Base-by-base conservation (phyloP, 2,329 filamentous ascomycete species). In the Lecanoromycetidae sp. region DNA sequence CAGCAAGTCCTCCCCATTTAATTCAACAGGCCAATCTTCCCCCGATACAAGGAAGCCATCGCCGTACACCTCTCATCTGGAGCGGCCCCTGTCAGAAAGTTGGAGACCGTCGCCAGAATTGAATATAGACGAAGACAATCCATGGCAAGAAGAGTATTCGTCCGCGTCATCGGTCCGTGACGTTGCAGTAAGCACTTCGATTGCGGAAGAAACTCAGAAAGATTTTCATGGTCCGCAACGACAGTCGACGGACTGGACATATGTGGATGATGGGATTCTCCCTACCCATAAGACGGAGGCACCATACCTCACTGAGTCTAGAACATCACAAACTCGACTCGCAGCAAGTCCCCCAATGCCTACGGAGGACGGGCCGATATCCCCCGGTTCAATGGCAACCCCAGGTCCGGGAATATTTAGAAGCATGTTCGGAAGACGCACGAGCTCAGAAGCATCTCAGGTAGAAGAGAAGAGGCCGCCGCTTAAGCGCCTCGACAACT, bases 61-160 rank as follows among this genome's bases (percentile, higher is more conserved):
- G 30, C 22, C 43, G 4, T 8, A 15, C 15, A 30, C 13, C 7
- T 13, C 19, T 4, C 6, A 37, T 25, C 19, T n/a, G 2, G n/a
- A 12, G 23, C 17, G 10, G 3, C 12, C 45, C 12, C 20, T 25
- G 1, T 26, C n/a, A 35, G 15, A 29, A 8, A 22, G 19, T 3
- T 45, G 19, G 26, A 44, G 36, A 36, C 7, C 17, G 36, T 35
- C 47, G 15, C 32, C 42, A n/a, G 30, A 35, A 1, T 4, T 37
- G 10, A 25, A 20, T 12, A 46, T 43, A 2, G 36, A 27, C 10
- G 36, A 50, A 41, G 47, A 46, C n/a, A 50, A 50, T 29, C 48
- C 48, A 5, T 50, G 48, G 48, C 25, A 19, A 19, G 22, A 23
- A 30, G 43, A 50, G 34, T 6, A 13, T n/a, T 37, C 35, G 7